Evolutionary conservation across 2,329 filamentous ascomycete genomes (phyloP).

Genomic region (Hymenoscyphus linearis): DNA sequence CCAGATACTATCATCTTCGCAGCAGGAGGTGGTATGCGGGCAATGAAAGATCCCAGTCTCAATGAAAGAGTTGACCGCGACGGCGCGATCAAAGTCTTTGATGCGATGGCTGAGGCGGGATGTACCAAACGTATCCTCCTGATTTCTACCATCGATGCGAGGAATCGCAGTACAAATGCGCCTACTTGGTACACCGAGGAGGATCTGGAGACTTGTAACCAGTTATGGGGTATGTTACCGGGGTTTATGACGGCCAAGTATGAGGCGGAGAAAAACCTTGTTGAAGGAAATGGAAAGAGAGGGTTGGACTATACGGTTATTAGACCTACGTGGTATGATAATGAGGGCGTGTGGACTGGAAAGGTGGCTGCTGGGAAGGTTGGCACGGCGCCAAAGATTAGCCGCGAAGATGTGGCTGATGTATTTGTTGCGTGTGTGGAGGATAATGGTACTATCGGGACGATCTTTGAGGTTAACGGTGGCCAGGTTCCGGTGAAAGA

Average conservation of each 20-base stretch:
- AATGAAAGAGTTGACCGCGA: slow-evolving; percentile 29
- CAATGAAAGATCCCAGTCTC: slow-evolving; percentile 34
- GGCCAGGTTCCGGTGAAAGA: no score
- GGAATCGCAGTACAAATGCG: slow-evolving; percentile 34
- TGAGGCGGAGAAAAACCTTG: no score
- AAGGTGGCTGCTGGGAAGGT: slow-evolving; percentile 39
- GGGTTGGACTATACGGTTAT: no score
- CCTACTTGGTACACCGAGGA: slow-evolving; percentile 41
- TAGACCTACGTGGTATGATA: background rate
- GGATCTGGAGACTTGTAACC: slow-evolving; percentile 33
- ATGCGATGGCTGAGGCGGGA: no score
- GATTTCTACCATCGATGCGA: no score
- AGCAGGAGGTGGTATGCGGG: slow-evolving; percentile 26
- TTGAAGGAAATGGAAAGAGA: no score
- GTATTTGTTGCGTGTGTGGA: slow-evolving; percentile 34
- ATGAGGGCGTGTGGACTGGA: slow-evolving; percentile 35
- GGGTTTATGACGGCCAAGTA: background rate
- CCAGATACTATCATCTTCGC: slow-evolving; percentile 34
- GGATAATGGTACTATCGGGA: no score
- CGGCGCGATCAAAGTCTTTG: no score
- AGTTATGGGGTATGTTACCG: slow-evolving; percentile 37
- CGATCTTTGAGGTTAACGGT: no score
- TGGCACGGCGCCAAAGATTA: slow-evolving; percentile 34
- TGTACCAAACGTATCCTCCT: no score
- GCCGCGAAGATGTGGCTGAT: slow-evolving; percentile 41